A percentile compares a stretch with the other conserved stretches of the same genome.
phyloP scores from a whole-genome alignment of 2,329 filamentous ascomycete genomes.

The Fusarium avenaceum region DNA sequence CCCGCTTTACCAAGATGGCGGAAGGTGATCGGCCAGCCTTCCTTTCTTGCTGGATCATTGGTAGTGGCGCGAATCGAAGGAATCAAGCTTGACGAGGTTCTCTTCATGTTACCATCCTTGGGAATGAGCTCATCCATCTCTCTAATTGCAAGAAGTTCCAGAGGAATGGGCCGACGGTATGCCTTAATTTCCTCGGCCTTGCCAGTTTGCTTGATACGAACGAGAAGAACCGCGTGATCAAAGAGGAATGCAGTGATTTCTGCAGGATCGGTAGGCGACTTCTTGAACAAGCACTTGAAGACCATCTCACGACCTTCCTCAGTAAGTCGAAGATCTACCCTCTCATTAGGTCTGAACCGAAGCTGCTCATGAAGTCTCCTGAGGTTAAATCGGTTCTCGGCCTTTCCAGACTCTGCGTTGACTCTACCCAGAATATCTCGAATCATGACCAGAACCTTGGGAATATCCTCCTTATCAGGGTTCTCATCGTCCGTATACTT shows the following conservation, averaged over 20 bases:
- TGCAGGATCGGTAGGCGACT: conserved; percentile 85
- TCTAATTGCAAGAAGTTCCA: conserved; percentile 91
- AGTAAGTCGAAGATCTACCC: conserved; percentile 92
- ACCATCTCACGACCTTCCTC: conserved; percentile 94
- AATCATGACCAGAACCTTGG: conserved; percentile 88
- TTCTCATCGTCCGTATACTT: conserved; percentile 93
- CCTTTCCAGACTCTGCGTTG: conserved; percentile 95
- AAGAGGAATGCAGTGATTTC: conserved; percentile 97
- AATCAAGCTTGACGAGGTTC: conserved; percentile 88
- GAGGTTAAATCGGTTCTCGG: conserved; percentile 97
- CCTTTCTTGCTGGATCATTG: conserved; percentile 70
- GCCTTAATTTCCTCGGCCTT: conserved; percentile 96
- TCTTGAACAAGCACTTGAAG: conserved; percentile 95
- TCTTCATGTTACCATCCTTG: conserved; percentile 81
- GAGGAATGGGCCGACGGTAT: conserved; percentile 91
- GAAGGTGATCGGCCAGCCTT: conserved; percentile 96
- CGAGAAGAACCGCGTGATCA: conserved; percentile 93
- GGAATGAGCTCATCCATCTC: conserved; percentile 98
- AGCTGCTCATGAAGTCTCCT: conserved; percentile 92
- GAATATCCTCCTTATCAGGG: conserved; percentile 91
- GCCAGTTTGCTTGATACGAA: conserved; percentile 90
- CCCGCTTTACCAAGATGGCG: conserved; percentile 94
- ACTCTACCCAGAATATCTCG: conserved; percentile 88
- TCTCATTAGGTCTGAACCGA: conserved; percentile 89
- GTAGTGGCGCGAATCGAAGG: conserved; percentile 64